Conservation (phyloP, 1,284 basidiomycete genomes). For the Cutaneotrichosporon dermatis region DNA sequence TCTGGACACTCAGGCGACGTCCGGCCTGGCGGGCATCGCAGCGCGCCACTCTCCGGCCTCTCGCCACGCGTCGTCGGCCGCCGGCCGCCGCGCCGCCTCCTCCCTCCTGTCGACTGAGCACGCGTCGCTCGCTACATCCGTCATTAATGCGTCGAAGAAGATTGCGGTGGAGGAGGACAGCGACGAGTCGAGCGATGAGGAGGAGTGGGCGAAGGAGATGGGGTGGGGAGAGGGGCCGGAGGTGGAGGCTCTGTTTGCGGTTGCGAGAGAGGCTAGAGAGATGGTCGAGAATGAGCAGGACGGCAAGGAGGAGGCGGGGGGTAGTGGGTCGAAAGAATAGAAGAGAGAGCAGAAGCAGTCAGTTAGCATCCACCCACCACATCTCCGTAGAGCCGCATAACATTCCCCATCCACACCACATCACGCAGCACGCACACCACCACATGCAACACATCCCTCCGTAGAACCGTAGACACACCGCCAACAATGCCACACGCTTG, state of each 20-base stretch:
- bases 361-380: not conserved
- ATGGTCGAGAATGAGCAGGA: too few relatives aligned
- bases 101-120: not conserved
- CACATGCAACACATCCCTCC: too few relatives aligned
- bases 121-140: slow-evolving; percentile 10
- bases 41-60: not conserved
- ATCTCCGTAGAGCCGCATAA: too few relatives aligned
- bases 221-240: slow-evolving; percentile 26
- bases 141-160: slow-evolving; percentile 18
- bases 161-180: slow-evolving; percentile 12
- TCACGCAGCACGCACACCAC: too few relatives aligned
- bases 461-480: too few relatives aligned
- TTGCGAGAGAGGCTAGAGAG: slow-evolving; percentile 20
- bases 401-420: too few relatives aligned
- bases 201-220: slow-evolving; percentile 28
- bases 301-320: too few relatives aligned
- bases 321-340: too few relatives aligned
- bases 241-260: slow-evolving; percentile 23
- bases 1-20: too few relatives aligned
- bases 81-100: not conserved
- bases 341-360: too few relatives aligned
- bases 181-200: slow-evolving; percentile 23
- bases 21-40: too few relatives aligned
- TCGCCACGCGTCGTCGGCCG: not conserved
- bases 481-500: slow-evolving; percentile 4